These are phyloP conservation scores for Neonectria sp. DNA, from an alignment of 2,329 filamentous ascomycete species.

Conservation along the genomic window DNA sequence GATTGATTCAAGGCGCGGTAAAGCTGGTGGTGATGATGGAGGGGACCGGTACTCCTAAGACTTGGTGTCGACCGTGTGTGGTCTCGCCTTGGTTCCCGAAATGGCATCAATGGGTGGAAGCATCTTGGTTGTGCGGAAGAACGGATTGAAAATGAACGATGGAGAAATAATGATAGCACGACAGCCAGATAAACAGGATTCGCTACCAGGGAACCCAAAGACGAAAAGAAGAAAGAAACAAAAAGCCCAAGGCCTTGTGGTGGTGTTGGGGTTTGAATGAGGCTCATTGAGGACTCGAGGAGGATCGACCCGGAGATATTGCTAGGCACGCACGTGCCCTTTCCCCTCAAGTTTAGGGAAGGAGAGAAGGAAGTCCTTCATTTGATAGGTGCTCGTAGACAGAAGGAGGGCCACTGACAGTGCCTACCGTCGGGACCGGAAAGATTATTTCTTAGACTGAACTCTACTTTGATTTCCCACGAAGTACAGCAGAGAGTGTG, in stretches of 20 bases:
- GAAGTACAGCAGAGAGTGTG: neutral
- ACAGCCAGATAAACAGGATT: neutral
- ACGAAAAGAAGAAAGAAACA: neutral
- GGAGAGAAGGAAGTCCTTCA: neutral
- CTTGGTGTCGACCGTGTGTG: neutral
- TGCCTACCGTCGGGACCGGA: neutral
- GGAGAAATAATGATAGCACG: neutral
- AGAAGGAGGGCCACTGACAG: neutral
- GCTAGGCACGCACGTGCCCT: constrained; percentile 2
- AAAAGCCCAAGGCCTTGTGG: too few relatives aligned
- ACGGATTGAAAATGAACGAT: neutral
- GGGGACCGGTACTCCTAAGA: neutral
- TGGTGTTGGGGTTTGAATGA: constrained; percentile 3
- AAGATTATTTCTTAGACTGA: neutral
- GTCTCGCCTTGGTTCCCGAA: neutral
- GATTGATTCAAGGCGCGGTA: neutral
- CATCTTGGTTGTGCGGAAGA: neutral
- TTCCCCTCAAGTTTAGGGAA: neutral
- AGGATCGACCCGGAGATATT: neutral
- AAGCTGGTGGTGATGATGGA: neutral
- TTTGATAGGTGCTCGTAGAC: neutral
- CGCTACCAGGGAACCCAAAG: neutral
- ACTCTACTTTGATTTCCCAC: neutral
- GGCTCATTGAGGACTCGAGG: neutral
- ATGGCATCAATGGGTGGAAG: neutral